Conservation (phyloP, 768 basidiomycete genomes). For the Amanita polypyramis region DNA sequence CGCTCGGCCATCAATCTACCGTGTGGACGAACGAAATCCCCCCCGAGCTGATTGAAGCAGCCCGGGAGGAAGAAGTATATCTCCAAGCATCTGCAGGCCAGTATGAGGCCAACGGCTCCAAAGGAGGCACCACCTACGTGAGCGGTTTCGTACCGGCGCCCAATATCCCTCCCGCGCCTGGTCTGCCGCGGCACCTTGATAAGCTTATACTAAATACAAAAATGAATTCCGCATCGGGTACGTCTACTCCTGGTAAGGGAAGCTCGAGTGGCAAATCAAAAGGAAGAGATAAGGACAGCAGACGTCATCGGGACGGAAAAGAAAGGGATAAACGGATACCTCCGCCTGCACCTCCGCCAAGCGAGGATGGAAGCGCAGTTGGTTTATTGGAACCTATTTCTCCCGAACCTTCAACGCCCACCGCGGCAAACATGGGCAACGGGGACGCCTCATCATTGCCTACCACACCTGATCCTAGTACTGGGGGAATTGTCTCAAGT, state of each 20-base stretch:
- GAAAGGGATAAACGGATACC: slow-evolving; percentile 12
- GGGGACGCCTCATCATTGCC: slow-evolving; percentile 7
- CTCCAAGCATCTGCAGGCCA: slow-evolving; percentile 37
- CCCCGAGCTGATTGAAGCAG: slow-evolving; percentile 65
- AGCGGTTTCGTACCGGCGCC: slow-evolving; percentile 49
- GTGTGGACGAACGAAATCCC: slow-evolving; percentile 80
- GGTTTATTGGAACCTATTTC: slow-evolving; percentile 6
- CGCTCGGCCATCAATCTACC: slow-evolving; percentile 14
- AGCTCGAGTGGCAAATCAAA: slow-evolving; percentile 16
- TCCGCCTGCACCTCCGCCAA: slow-evolving; percentile 20
- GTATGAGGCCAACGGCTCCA: slow-evolving; percentile 14
- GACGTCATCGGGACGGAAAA: slow-evolving; percentile 10
- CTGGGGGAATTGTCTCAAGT: neutral
- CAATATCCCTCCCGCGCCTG: slow-evolving; percentile 80
- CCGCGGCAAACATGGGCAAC: neutral
- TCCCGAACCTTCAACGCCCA: neutral
- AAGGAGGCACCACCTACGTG: slow-evolving; percentile 16
- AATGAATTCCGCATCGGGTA: slow-evolving; percentile 18
- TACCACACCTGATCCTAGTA: neutral
- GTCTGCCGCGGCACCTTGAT: slow-evolving; percentile 83
- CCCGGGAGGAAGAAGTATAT: slow-evolving; percentile 75
- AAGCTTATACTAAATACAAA: slow-evolving; percentile 80
- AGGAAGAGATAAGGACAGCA: slow-evolving; percentile 6
- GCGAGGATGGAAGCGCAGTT: slow-evolving; percentile 15
- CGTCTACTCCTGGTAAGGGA: slow-evolving; percentile 1